Base-by-base conservation (phyloP, 441 rosid species). In the Populus tomentosa region DNA sequence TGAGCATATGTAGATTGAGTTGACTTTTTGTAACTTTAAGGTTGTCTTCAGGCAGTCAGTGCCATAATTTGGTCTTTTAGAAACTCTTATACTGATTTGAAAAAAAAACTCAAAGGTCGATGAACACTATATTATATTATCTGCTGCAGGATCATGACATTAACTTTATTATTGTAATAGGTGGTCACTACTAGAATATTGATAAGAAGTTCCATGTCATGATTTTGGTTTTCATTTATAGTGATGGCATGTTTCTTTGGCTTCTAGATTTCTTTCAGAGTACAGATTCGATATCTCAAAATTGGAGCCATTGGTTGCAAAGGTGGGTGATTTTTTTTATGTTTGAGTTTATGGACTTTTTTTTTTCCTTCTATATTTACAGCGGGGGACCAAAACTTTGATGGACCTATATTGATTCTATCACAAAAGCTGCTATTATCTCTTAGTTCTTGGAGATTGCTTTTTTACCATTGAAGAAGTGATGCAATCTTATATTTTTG, bases 261-360 rank as follows among this genome's bases (percentile, higher is more conserved):
- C 75, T 75, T 82, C 71, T 81, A 94, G 98, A 80, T 95, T 89
- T 85, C 88, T 89, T 11, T 88, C 91, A 0, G 97, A 91, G 78
- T 95, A 91, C 78, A 89, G 94, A 86, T 90, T 92, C 86, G 97
- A 95, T 68, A 62, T 92, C 82, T 86, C 98, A 69, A 94, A 94
- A 79, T 82, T 95, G 86, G 99, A 94, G 87, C 99, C 99, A 11
- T 73, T 95, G 89, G 98, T 95, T 71, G 99, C 99, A 70, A 94
- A 92, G 97, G 99, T 94, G 78, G 75, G 91, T 40, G 71, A 75
- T 76, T 67, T 69, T 24, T 10, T 46, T 10, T 46, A 59, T 33
- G 35, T 66, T n/a, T 11, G 20, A 18, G 53, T 23, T 16, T 40
- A 3, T 40, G 18, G 21, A 21, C 23, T 33, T 69, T 5, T 11